phyloP scores from a whole-genome alignment of 768 basidiomycete genomes.

The Suillus cothurnatus region DNA sequence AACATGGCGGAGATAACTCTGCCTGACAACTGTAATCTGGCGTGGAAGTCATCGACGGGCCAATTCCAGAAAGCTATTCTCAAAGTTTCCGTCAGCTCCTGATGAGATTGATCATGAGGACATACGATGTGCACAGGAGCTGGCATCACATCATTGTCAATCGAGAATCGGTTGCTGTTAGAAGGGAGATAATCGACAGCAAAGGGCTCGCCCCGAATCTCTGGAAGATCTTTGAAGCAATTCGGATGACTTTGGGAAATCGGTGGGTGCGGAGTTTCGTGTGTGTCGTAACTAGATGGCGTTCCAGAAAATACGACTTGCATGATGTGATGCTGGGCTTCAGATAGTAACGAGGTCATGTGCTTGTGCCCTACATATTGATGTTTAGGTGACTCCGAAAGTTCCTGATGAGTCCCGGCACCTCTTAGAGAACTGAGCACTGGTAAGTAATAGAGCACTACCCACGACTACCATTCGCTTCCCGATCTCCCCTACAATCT shows the following conservation, averaged over 20 bases:
- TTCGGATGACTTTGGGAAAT: not conserved
- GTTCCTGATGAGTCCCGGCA: not conserved
- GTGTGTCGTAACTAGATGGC: not conserved
- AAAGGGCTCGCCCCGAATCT: not conserved
- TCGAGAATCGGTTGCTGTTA: not conserved
- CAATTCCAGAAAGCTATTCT: not conserved
- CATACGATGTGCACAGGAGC: not conserved
- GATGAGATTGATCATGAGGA: not conserved
- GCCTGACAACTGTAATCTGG: not conserved
- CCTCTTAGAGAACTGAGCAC: not conserved
- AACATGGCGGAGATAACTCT: not conserved
- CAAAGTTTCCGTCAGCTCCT: not conserved
- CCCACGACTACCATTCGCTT: constrained; percentile 46
- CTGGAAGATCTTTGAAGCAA: constrained; percentile 8
- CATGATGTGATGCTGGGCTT: constrained; percentile 2
- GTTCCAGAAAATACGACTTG: constrained; percentile 4
- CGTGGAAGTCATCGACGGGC: not conserved
- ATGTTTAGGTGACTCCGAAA: not conserved
- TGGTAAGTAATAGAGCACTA: not conserved
- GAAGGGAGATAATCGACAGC: not conserved
- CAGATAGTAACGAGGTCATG: not conserved
- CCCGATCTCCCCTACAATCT: constrained; percentile 54
- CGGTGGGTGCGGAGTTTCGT: not conserved
- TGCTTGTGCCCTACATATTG: not conserved
- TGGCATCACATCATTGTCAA: not conserved